These are phyloP conservation scores for Comarum palustre DNA, from an alignment of 306 rosid genomes.

Conservation along the genomic window DNA sequence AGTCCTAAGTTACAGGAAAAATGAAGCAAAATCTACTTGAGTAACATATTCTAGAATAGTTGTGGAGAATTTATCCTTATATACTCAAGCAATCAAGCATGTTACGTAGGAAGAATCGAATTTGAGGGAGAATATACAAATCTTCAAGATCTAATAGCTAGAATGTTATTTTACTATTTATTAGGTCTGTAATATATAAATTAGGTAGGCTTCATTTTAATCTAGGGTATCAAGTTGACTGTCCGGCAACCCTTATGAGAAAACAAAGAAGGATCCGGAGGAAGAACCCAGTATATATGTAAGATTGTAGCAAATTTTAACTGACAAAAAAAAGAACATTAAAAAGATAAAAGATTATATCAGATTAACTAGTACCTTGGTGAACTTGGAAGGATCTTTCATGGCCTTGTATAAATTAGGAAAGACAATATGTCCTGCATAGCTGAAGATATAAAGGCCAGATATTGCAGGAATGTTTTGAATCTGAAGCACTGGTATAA, in stretches of 20 bases:
- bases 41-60: not conserved
- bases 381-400: conserved; percentile 82
- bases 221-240: no score
- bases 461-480: conserved; percentile 60
- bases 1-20: not conserved
- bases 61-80: not conserved
- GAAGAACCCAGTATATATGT: no score
- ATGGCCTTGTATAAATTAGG: conserved; percentile 66
- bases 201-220: not conserved
- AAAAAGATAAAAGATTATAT: not conserved
- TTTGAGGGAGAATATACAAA: not conserved
- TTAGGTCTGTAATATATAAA: not conserved
- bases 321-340: no score
- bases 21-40: not conserved
- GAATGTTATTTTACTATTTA: not conserved
- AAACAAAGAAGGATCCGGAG: no score
- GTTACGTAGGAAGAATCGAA: not conserved
- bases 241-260: no score
- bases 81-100: no score
- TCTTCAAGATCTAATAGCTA: not conserved
- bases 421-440: conserved; percentile 69
- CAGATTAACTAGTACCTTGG: conserved; percentile 42
- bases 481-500: conserved; percentile 44
- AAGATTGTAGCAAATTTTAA: not conserved
- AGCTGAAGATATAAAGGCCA: conserved; percentile 59